Evolutionary conservation across 495 filamentous ascomycete species (phyloP), one percentile per base, ranked within the genome.

Genomic region (Penicillium odoratum): DNA sequence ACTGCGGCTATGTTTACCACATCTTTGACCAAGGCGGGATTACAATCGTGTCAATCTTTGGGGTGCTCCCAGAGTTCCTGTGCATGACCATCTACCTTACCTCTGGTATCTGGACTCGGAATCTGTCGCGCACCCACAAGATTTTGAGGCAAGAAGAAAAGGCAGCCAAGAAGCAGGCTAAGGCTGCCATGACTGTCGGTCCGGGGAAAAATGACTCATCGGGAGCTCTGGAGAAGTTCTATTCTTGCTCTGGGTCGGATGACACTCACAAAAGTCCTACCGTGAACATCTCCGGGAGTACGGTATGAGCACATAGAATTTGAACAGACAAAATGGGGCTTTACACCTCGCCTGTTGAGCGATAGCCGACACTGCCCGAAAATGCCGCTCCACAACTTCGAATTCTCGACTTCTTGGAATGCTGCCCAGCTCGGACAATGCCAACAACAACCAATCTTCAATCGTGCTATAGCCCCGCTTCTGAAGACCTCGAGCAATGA

Each of bases 11-110:
- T 29, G 28, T 31, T n/a, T 48, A 48, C 21, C 26, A 31, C 46
- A 15, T 48, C 21, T 48, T 30, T 10, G 46, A 48, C 28, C 46
- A 48, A 31, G 46, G 46, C 9, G 28, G 46, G n/a, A 48, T 48
- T 8, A 30, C 26, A 6, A 31, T 48, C 28, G 4, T 30, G 28
- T 26, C 46, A 15, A 13, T 48, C 46, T 48, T 29, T 15, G 46
- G 46, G 6, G 11, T 48, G 10, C 46, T 48, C 7, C 46, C 46
- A 3, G 46, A 48, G 28, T 48, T 48, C 21, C 28, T 48, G 13
- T 48, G 46, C n/a, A 48, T 31, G 46, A 31, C 16, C 5, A 30
- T 30, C 11, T 48, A 48, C 16, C 46, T 48, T 0, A 15, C 15
- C 13, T 11, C 46, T 30, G 46, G 46, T n/a, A 48, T 48, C 10